phyloP scores from a whole-genome alignment of 129 eudicot genomes.

The Centrapalus pauciflorus region DNA sequence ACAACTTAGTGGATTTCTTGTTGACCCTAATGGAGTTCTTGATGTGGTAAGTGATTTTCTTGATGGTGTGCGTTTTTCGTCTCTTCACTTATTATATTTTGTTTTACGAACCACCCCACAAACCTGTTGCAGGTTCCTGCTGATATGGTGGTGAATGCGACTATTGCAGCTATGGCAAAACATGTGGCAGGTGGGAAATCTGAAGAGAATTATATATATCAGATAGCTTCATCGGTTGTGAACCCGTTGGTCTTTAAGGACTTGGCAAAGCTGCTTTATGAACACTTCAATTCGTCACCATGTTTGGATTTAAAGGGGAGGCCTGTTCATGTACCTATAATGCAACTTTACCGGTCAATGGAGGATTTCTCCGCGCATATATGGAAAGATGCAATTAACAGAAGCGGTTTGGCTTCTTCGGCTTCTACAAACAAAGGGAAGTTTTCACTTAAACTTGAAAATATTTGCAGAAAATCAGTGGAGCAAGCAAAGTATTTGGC shows the following conservation, averaged over 20 bases:
- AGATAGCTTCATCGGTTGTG: conserved; percentile 87
- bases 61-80: background rate
- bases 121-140: conserved; percentile 69
- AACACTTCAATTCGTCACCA: conserved; percentile 70
- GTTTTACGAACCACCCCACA: conserved; percentile 3
- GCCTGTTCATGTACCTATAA: conserved; percentile 71
- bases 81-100: background rate
- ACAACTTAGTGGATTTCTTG: conserved; percentile 88
- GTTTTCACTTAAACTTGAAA: conserved; percentile 54
- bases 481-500: conserved; percentile 95
- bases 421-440: conserved; percentile 39
- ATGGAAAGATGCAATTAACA: conserved; percentile 66
- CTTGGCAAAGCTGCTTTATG: conserved; percentile 60
- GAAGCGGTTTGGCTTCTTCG: conserved; percentile 42
- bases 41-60: conserved; percentile 63
- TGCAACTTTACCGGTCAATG: conserved; percentile 77
- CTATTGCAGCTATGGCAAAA: conserved; percentile 91
- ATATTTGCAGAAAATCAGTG: conserved; percentile 75
- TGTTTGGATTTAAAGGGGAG: conserved; percentile 67
- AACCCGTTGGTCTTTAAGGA: conserved; percentile 82
- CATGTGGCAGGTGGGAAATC: conserved; percentile 67
- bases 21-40: conserved; percentile 86
- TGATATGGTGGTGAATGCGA: conserved; percentile 96
- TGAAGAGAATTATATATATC: conserved; percentile 63
- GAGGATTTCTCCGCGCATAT: conserved; percentile 81